phyloP scores from a whole-genome alignment of 2,329 filamentous ascomycete species.

The Pseudocercospora vitis region DNA sequence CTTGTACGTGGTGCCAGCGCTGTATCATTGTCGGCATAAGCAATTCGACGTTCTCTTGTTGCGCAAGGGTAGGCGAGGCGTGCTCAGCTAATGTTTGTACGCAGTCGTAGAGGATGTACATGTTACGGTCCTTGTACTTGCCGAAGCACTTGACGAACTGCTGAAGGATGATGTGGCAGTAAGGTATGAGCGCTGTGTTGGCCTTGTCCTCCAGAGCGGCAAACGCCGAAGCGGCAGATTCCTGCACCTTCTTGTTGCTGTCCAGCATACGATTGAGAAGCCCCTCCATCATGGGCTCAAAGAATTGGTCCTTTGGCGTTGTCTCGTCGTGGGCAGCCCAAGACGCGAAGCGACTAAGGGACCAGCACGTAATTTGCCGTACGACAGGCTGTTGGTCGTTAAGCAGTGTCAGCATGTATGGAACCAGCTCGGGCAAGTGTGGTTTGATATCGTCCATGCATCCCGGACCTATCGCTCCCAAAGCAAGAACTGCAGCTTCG shows the following conservation, averaged over 20 bases:
- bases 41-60: conserved; percentile 74
- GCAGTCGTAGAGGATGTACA: conserved; percentile 98
- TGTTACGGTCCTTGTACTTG: conserved; percentile 97
- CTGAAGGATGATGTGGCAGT: conserved; percentile 83
- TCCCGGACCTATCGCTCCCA: conserved; percentile 92
- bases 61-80: conserved; percentile 77
- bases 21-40: conserved; percentile 92
- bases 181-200: conserved; percentile 74
- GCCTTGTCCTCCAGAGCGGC: conserved; percentile 95
- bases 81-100: conserved; percentile 95
- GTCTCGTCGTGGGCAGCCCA: conserved; percentile 81
- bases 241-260: conserved; percentile 95
- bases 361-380: conserved; percentile 97
- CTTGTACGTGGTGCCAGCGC: conserved; percentile 81
- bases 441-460: conserved; percentile 88
- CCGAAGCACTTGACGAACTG: conserved; percentile 91
- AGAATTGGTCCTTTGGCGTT: conserved; percentile 71
- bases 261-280: conserved; percentile 94
- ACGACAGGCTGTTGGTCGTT: conserved; percentile 86
- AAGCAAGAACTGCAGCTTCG: conserved; percentile 88
- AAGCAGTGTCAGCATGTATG: conserved; percentile 83
- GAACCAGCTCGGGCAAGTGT: conserved; percentile 84
- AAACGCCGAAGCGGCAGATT: conserved; percentile 93
- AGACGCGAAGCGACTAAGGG: conserved; percentile 84
- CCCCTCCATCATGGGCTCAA: conserved; percentile 96